Conservation (phyloP, 306 rosid genomes). For the Casuarina equisetifolia region DNA sequence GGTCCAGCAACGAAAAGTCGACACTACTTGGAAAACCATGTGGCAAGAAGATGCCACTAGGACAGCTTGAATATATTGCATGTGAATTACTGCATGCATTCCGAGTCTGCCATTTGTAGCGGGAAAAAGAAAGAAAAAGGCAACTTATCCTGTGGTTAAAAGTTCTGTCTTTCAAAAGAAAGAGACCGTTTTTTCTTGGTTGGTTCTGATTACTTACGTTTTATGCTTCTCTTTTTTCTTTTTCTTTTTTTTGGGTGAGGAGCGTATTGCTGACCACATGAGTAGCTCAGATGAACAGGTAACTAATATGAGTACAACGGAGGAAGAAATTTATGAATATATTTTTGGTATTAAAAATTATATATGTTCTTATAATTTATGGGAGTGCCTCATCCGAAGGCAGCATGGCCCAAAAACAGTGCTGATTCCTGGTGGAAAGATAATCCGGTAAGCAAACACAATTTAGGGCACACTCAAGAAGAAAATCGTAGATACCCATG, state of each 20-base stretch:
- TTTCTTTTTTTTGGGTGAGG: neutral
- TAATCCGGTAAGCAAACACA: neutral
- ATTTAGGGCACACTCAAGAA: constrained; percentile 10
- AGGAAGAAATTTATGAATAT: neutral
- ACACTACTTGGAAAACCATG: constrained; percentile 30
- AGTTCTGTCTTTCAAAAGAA: neutral
- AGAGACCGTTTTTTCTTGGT: neutral
- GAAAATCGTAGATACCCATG: constrained; percentile 35
- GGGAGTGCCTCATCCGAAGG: constrained; percentile 24
- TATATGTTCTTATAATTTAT: neutral
- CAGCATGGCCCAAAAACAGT: constrained; percentile 33
- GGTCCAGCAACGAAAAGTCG: constrained; percentile 3
- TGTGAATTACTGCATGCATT: neutral
- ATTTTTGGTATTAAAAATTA: neutral
- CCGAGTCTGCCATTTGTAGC: neutral
- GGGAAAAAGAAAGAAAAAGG: constrained; percentile 10
- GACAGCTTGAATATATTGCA: constrained; percentile 15
- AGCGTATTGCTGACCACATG: neutral
- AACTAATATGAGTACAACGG: neutral
- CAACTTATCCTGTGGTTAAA: neutral
- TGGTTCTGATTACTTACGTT: neutral
- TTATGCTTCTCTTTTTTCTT: neutral
- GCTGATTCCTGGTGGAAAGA: constrained; percentile 31
- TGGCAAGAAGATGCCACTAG: constrained; percentile 26
- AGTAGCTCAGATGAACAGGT: neutral